Percentiles rank a stretch among this genome's conserved stretches.
Conservation (phyloP, 176 grass and related monocot species). For the Thalia dealbata region DNA sequence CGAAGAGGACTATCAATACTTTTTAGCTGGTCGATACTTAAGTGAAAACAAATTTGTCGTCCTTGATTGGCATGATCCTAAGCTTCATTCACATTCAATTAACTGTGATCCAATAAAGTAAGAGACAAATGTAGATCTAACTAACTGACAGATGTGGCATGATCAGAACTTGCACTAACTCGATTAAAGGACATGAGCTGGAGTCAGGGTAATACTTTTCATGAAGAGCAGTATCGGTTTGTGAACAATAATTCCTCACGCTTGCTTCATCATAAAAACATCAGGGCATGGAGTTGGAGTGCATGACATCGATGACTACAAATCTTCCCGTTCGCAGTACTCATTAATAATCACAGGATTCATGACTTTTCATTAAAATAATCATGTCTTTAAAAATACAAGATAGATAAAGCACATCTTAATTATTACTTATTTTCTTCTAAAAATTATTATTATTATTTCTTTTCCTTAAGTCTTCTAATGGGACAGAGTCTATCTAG, state of each 20-base stretch:
- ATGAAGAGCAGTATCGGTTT: background rate
- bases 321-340: background rate
- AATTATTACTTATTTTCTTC: too few species aligned
- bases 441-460: too few species aligned
- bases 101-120: background rate
- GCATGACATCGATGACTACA: background rate
- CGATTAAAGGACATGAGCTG: background rate
- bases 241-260: background rate
- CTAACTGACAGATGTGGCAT: background rate
- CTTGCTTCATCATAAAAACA: background rate
- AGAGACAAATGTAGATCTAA: background rate
- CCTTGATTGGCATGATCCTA: too few species aligned
- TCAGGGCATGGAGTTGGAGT: background rate
- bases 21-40: background rate
- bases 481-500: too few species aligned
- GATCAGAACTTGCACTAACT: background rate
- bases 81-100: background rate
- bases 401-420: too few species aligned
- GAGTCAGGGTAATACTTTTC: background rate
- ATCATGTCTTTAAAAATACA: too few species aligned
- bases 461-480: too few species aligned
- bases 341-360: too few species aligned
- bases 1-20: background rate
- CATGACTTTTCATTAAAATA: too few species aligned
- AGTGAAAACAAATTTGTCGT: constrained; percentile 4